These are phyloP conservation scores for Candida sanyaensis DNA, from an alignment of 1,139 yeast genomes.

Conservation along the genomic window DNA sequence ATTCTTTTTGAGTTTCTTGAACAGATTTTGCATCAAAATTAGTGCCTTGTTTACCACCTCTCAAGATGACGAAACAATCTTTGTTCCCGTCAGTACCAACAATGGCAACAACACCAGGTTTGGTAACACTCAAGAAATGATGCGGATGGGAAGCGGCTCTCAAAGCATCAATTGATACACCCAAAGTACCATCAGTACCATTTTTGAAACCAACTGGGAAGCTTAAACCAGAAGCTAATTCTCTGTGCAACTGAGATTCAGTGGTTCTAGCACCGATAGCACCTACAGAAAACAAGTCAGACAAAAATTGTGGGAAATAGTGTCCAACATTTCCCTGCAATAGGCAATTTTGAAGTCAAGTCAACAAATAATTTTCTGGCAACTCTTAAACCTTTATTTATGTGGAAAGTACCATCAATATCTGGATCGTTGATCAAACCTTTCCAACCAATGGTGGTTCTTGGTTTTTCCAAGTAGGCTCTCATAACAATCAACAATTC, in stretches of 20 bases:
- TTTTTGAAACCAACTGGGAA: constrained; percentile 99
- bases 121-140: constrained; percentile 96
- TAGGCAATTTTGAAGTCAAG: constrained; percentile 79
- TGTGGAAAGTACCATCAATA: constrained; percentile 87
- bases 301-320: constrained; percentile 97
- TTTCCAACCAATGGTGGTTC: constrained; percentile 99
- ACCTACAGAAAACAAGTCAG: constrained; percentile 90
- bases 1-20: constrained; percentile 64
- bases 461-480: constrained; percentile 96
- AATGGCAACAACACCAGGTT: constrained; percentile 95
- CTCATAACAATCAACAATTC: constrained; percentile 91
- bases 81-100: constrained; percentile 94
- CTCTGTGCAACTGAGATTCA: constrained; percentile 97
- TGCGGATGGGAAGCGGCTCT: constrained; percentile 91
- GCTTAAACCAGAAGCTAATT: constrained; percentile 91
- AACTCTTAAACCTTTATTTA: constrained; percentile 89
- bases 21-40: constrained; percentile 85
- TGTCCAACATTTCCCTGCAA: constrained; percentile 98
- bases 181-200: constrained; percentile 95
- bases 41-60: constrained; percentile 95
- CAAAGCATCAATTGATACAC: constrained; percentile 93
- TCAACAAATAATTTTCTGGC: constrained; percentile 86
- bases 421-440: constrained; percentile 98
- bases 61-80: constrained; percentile 82
- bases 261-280: constrained; percentile 99